Evolutionary conservation across 2,329 filamentous ascomycete genomes (phyloP).

Genomic region (Talaromyces atroroseus): DNA sequence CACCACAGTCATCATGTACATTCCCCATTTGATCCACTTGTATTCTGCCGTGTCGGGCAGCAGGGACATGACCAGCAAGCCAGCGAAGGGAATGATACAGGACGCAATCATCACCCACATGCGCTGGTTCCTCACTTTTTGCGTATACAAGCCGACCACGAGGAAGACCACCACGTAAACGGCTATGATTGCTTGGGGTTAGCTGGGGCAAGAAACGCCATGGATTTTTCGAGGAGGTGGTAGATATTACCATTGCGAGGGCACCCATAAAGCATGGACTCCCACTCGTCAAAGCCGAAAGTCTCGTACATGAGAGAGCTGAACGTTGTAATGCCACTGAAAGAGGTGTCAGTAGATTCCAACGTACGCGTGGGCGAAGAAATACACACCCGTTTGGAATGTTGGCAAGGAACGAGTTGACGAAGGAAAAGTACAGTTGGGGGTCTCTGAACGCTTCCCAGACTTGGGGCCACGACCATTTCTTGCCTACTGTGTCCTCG

Average conservation of each 20-base stretch:
- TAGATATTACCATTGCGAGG: conserved; percentile 25
- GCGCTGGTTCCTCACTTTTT: background rate
- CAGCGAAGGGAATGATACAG: conserved; percentile 27
- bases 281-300: conserved; percentile 23
- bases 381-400: background rate
- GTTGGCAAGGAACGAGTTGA: background rate
- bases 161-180: background rate
- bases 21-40: conserved; percentile 34
- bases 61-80: conserved; percentile 30
- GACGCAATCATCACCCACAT: background rate
- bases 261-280: conserved; percentile 31
- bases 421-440: background rate
- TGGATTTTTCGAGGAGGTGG: conserved; percentile 4
- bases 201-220: background rate
- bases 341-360: background rate
- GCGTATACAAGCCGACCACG: background rate
- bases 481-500: background rate
- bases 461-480: background rate
- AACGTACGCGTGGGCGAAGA: background rate
- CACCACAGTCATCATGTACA: conserved; percentile 30
- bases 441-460: background rate
- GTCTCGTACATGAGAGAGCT: conserved; percentile 18
- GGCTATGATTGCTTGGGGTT: background rate
- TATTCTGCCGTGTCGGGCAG: conserved; percentile 26
- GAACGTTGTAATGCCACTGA: conserved; percentile 12